Base-by-base conservation (phyloP, 1,284 basidiomycete genomes). In the Dichomitus squalens region DNA sequence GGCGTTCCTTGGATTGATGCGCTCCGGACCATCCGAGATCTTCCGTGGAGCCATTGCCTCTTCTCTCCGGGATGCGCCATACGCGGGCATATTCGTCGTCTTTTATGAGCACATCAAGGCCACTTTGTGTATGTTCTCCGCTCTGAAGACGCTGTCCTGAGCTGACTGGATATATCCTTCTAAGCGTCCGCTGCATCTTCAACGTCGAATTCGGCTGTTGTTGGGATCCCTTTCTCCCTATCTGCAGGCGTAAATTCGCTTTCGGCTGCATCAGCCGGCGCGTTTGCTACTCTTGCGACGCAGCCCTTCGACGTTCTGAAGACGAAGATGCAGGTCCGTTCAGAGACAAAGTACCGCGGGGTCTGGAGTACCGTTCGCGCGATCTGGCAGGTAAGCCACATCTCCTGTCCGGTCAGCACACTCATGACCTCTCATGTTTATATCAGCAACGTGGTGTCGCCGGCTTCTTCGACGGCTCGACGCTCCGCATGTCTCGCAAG, bases 291-390 rank as follows among this genome's bases (percentile, higher is more conserved):
- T 0, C 72, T 95, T 49, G 79, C 81, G 4, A 96, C 94, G 1
- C 93, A 94, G 65, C 94, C 94, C 0, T 95, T 95, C 64, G 94
- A 96, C 69, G 92, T 95, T 40, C 82, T 95, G 64, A 96, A 96
- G 91, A 96, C 94, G 0, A 90, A 93, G 68, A 87, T 96, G 72
- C 94, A 96, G 75, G 90, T 96, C 2, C 86, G 90, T 21, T 82
- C 81, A 1, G 88, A 87, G 63, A 81, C 83, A 39, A 81, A 80
- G 63, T 93, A 95, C 67, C 86, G 85, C 6, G 85, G 88, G 7
- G 76, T 96, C 36, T 55, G 78, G 21, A 80, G 81, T 16, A 93
- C 93, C 1, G 73, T 87, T 2, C 64, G 61, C 9, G 84, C 87
- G 2, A 84, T 94, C 50, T 89, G 86, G 81, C 75, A 76, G 69